phyloP scores from a whole-genome alignment of 148 eudicot species.

The Heliosperma pusillum region DNA sequence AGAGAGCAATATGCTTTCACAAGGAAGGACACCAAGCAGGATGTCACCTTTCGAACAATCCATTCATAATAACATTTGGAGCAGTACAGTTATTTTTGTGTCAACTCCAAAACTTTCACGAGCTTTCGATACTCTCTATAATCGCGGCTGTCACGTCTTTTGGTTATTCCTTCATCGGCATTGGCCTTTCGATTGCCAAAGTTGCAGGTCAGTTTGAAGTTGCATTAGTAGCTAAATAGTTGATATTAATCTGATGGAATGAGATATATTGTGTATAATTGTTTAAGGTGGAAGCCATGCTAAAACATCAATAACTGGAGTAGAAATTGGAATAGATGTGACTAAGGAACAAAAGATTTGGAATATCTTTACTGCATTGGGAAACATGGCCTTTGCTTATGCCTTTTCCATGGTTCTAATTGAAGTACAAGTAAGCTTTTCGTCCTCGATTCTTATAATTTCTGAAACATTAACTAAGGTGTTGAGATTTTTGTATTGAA shows the following conservation, averaged over 20 bases:
- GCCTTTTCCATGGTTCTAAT: slow-evolving; percentile 47
- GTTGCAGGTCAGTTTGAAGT: slow-evolving; percentile 24
- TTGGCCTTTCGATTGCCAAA: slow-evolving; percentile 59
- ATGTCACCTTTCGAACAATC: slow-evolving; percentile 42
- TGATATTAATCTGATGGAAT: background rate
- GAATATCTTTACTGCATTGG: slow-evolving; percentile 39
- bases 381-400: slow-evolving; percentile 64
- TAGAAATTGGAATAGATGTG: slow-evolving; percentile 30
- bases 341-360: slow-evolving; percentile 39
- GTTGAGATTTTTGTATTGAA: background rate
- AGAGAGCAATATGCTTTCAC: slow-evolving; percentile 62
- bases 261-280: background rate
- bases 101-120: slow-evolving; percentile 61
- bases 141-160: slow-evolving; percentile 67
- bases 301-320: slow-evolving; percentile 38
- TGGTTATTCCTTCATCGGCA: slow-evolving; percentile 59
- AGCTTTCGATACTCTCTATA: slow-evolving; percentile 56
- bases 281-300: slow-evolving; percentile 35
- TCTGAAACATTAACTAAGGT: too few species aligned
- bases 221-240: too few species aligned
- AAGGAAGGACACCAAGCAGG: slow-evolving; percentile 38
- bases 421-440: slow-evolving; percentile 45
- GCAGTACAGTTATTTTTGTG: slow-evolving; percentile 40
- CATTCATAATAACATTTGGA: slow-evolving; percentile 47
- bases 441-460: too few species aligned